A percentile compares a stretch with the other conserved stretches of the same genome.
Conservation (phyloP, 176 grass and related monocot species). For the Cenchrus fungigraminus region DNA sequence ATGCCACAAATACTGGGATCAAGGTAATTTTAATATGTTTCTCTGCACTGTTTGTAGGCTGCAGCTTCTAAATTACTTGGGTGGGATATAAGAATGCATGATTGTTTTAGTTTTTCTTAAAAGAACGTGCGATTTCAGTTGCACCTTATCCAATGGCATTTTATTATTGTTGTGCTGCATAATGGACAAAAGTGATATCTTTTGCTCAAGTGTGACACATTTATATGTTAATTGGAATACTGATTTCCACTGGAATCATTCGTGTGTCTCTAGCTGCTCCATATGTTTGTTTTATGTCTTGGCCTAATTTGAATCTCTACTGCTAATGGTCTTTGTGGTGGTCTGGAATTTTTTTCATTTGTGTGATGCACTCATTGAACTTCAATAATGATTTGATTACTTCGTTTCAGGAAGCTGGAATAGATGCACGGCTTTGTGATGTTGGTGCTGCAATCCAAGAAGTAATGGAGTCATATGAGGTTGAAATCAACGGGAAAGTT, state of each 20-base stretch:
- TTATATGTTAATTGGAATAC: neutral
- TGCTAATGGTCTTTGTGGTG: neutral
- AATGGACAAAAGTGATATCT: neutral
- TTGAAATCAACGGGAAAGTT: slow-evolving; percentile 97
- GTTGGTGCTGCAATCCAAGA: slow-evolving; percentile 98
- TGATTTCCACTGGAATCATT: neutral
- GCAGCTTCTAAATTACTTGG: neutral
- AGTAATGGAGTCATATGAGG: slow-evolving; percentile 98
- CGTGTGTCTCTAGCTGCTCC: neutral
- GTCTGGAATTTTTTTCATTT: neutral
- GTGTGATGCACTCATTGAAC: slow-evolving; percentile 6
- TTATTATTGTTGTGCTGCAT: neutral
- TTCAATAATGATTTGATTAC: neutral
- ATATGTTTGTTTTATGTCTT: neutral
- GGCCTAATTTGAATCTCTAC: neutral
- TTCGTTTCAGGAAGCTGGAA: slow-evolving; percentile 86
- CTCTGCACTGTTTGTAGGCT: neutral
- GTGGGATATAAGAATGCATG: neutral
- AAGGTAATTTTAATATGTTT: slow-evolving; percentile 57
- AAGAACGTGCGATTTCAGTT: neutral
- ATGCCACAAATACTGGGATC: slow-evolving; percentile 95
- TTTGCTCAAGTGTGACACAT: neutral
- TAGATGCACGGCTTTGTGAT: slow-evolving; percentile 95
- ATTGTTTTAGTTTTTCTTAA: neutral
- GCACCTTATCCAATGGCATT: neutral